Evolutionary conservation across 2,329 filamentous ascomycete species (phyloP).

Genomic region (Nectriaceae sp.): DNA sequence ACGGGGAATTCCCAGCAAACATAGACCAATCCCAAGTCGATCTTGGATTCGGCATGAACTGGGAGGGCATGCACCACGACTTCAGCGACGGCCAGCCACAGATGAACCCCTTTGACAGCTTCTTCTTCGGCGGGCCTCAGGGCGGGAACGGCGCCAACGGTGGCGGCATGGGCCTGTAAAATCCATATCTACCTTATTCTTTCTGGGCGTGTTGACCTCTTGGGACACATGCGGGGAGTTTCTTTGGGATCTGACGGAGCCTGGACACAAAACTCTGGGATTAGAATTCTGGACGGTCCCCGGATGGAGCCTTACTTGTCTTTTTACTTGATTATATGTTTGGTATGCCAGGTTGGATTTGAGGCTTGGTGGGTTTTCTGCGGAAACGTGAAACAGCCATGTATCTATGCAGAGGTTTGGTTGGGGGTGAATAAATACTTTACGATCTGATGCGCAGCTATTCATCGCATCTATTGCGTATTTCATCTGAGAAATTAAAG

Average conservation of each 20-base stretch:
- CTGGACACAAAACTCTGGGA: too few relatives aligned
- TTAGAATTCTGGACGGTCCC: not conserved
- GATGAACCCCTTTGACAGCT: constrained; percentile 71
- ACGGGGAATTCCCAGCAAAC: constrained; percentile 31
- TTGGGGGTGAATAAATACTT: too few relatives aligned
- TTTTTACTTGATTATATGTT: too few relatives aligned
- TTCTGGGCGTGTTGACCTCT: too few relatives aligned
- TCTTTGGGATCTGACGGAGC: too few relatives aligned
- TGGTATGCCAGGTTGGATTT: too few relatives aligned
- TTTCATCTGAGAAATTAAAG: too few relatives aligned
- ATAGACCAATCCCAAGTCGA: constrained; percentile 56
- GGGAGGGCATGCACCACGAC: constrained; percentile 64
- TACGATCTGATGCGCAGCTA: too few relatives aligned
- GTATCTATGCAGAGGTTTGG: not conserved
- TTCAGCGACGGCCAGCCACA: constrained; percentile 60
- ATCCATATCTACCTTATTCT: not conserved
- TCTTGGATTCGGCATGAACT: constrained; percentile 67
- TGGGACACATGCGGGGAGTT: too few relatives aligned
- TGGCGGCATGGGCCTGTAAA: constrained; percentile 29
- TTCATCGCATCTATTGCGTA: too few relatives aligned
- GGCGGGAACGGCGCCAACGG: constrained; percentile 22
- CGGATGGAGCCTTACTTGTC: not conserved
- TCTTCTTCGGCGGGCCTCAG: constrained; percentile 66
- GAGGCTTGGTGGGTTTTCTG: too few relatives aligned
- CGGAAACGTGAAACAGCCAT: not conserved